phyloP scores from a whole-genome alignment of 306 rosid genomes.

The Spatholobus suberectus region DNA sequence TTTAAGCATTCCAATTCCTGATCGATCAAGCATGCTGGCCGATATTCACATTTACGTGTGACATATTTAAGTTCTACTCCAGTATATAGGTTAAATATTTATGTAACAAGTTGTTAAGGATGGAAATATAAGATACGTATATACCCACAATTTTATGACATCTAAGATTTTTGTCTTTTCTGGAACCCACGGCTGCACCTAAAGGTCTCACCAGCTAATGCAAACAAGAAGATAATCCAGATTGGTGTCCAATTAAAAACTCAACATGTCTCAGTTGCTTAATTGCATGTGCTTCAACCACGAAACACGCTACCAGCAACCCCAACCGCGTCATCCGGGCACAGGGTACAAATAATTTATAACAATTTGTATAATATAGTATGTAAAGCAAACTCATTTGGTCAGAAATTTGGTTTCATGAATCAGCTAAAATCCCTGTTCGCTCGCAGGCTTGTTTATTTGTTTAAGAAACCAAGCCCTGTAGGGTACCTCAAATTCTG shows the following conservation, averaged over 20 bases:
- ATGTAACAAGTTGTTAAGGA: neutral
- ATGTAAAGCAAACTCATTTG: conserved; percentile 32
- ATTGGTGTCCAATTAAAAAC: conserved; percentile 28
- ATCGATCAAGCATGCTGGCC: neutral
- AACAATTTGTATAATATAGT: conserved; percentile 29
- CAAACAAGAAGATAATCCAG: conserved; percentile 40
- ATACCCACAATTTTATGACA: neutral
- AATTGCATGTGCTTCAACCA: conserved; percentile 72
- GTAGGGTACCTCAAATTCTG: conserved; percentile 52
- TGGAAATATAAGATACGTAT: neutral
- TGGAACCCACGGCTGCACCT: conserved; percentile 35
- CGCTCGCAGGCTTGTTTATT: conserved; percentile 45
- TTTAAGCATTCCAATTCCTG: no score
- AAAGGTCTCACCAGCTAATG: conserved; percentile 39
- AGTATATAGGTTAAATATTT: neutral
- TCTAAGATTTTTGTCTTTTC: conserved; percentile 30
- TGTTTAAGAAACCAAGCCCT: conserved; percentile 38
- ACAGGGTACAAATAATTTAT: conserved; percentile 39
- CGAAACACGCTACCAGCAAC: conserved; percentile 59
- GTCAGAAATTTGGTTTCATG: conserved; percentile 35
- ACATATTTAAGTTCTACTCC: neutral
- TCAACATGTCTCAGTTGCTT: neutral
- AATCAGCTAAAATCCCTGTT: conserved; percentile 28
- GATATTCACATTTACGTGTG: neutral
- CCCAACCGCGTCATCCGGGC: conserved; percentile 47